Evolutionary conservation across 805 yeast species (phyloP).

Genomic region (Debaryomyces tyrocola): DNA sequence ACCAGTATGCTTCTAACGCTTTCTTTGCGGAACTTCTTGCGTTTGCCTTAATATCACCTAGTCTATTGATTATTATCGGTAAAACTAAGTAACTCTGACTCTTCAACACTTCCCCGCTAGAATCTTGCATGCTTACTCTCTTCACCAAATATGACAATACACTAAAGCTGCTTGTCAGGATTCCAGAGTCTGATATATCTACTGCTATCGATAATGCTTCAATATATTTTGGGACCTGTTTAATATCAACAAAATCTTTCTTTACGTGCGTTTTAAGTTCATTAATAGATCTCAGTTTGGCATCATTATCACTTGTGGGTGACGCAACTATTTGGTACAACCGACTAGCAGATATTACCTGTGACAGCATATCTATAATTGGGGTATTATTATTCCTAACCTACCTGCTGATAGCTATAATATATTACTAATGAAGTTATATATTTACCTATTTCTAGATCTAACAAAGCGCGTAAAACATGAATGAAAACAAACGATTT

Average conservation of each 20-base stretch:
- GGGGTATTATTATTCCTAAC: neutral
- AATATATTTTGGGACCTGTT: conserved; percentile 49
- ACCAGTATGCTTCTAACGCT: conserved; percentile 56
- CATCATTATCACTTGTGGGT: conserved; percentile 8
- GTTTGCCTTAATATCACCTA: conserved; percentile 41
- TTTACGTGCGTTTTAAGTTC: conserved; percentile 55
- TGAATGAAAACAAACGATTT: neutral
- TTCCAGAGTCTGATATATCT: conserved; percentile 35
- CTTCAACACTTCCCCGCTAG: conserved; percentile 35
- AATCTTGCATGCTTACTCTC: conserved; percentile 58
- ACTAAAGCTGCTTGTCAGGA: conserved; percentile 46
- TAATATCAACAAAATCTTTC: conserved; percentile 51
- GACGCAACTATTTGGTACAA: conserved; percentile 19
- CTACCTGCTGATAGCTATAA: neutral
- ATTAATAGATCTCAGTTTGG: conserved; percentile 16
- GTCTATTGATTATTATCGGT: conserved; percentile 50
- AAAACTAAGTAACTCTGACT: conserved; percentile 45
- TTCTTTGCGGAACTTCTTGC: conserved; percentile 46
- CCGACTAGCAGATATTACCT: conserved; percentile 14
- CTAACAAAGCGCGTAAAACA: neutral
- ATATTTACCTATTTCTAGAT: neutral
- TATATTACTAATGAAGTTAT: neutral
- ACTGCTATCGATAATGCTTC: conserved; percentile 49
- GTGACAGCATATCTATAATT: neutral
- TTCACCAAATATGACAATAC: conserved; percentile 57